Base-by-base conservation (phyloP, 2,329 filamentous ascomycete genomes). In the Pseudogymnoascus sp. region DNA sequence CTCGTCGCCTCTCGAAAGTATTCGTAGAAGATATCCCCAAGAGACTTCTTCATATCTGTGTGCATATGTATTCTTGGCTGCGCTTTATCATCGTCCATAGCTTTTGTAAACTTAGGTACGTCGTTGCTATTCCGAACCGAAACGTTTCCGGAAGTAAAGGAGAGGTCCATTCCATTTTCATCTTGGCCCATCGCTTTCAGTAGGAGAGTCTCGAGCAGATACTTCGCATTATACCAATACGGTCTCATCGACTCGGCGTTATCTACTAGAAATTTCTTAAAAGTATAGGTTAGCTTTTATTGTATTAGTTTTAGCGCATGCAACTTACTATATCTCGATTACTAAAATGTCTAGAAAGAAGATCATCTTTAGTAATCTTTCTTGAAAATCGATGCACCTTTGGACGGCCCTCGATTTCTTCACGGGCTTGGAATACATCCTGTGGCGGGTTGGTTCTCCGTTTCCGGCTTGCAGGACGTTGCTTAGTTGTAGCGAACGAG, bases 161-260 rank as follows among this genome's bases (percentile, higher is more conserved):
- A 36, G 11, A 71, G 66, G 14, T 74, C 73, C 67, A 74, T 70
- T 2, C 73, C 73, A 60, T 75, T 65, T 4, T 71, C 64, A 37
- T 75, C 73, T 25, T 72, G 70, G n/a, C 68, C 70, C 4, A 64
- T 19, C 4, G 69, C 67, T 60, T 73, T 69, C 67, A 66, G 67
- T 14, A 72, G 66, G 0, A 74, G 68, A 1, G 71, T 67, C 45
- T 60, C 57, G 8, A 75, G 65, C 0, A 74, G 45, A 11, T 64
- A 64, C 1, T 51, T 71, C 6, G 67, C 71, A 4, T 71, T 57
- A 16, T 39, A 13, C 73, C 72, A 75, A 51, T 68, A 62, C 1
- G 57, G 13, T 0, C 7, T 39, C 73, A 74, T 75, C 2, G 69
- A 66, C 1, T 63, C 64, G 1, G 67, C 71, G 60, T 75, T 74